These are phyloP conservation scores for Globisporangium megalacanthum DNA, from an alignment of 352 stramenopile species.

Conservation along the genomic window DNA sequence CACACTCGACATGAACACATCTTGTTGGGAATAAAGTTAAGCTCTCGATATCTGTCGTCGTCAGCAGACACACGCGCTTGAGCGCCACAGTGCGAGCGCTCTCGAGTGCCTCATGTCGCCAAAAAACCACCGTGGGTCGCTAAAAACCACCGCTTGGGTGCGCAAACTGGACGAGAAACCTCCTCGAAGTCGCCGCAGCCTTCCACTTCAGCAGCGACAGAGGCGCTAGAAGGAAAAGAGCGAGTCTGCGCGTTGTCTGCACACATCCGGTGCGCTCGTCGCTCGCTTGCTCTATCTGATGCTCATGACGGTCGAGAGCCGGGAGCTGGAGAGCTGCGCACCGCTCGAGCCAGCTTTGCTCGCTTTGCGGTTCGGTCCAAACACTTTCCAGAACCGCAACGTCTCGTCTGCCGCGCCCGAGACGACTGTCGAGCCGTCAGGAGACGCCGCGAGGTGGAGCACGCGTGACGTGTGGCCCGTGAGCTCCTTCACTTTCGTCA, in stretches of 20 bases:
- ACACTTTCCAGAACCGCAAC: slow-evolving; percentile 99
- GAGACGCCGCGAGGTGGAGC: slow-evolving; percentile 95
- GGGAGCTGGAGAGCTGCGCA: slow-evolving; percentile 53
- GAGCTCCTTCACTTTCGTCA: slow-evolving; percentile 97
- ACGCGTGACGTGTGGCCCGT: slow-evolving; percentile 96
- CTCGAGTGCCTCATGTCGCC: background rate
- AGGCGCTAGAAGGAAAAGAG: background rate
- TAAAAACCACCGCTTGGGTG: too few species aligned
- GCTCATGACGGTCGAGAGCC: slow-evolving; percentile 76
- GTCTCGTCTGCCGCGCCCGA: slow-evolving; percentile 98
- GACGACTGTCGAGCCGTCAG: slow-evolving; percentile 95
- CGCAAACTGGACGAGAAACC: background rate
- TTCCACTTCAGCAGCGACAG: background rate
- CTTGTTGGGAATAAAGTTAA: background rate
- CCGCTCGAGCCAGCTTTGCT: slow-evolving; percentile 51
- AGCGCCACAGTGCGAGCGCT: background rate
- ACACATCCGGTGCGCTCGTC: background rate
- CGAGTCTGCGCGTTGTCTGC: background rate
- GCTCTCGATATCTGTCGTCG: background rate
- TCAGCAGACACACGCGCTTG: background rate
- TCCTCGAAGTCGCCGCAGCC: background rate
- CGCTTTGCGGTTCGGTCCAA: slow-evolving; percentile 85
- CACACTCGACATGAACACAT: background rate
- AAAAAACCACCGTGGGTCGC: background rate
- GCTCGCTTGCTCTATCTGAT: slow-evolving; percentile 47